These are phyloP conservation scores for Phytophthora syringae DNA, from an alignment of 352 stramenopile genomes.

Conservation along the genomic window DNA sequence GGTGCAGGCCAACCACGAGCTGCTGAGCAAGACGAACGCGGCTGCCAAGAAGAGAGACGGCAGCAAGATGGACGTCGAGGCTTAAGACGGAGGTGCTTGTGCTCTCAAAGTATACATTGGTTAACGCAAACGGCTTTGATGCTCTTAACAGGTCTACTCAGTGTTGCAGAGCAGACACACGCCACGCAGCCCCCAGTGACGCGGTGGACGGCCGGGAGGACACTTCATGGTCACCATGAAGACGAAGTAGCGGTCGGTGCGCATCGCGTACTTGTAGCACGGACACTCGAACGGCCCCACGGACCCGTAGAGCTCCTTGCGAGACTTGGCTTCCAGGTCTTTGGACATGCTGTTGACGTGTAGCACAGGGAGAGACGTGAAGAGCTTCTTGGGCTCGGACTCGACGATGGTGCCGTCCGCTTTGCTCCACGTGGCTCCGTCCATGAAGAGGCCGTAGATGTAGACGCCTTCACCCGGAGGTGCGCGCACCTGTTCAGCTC, in stretches of 20 bases:
- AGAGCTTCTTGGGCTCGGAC: constrained; percentile 97
- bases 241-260: constrained; percentile 97
- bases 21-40: constrained; percentile 49
- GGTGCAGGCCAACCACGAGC: constrained; percentile 76
- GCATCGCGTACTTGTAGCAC: constrained; percentile 97
- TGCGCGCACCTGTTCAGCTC: constrained; percentile 88
- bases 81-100: constrained; percentile 2
- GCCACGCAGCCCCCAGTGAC: constrained; percentile 95
- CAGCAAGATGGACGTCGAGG: constrained; percentile 54
- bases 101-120: constrained; percentile 25
- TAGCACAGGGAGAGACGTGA: constrained; percentile 95
- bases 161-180: constrained; percentile 96
- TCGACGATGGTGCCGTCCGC: constrained; percentile 94
- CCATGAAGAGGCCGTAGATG: constrained; percentile 97
- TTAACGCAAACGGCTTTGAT: constrained; percentile 7
- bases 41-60: constrained; percentile 30
- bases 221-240: constrained; percentile 96
- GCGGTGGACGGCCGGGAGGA: constrained; percentile 86
- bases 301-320: constrained; percentile 93
- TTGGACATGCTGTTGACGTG: constrained; percentile 97
- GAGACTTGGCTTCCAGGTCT: constrained; percentile 91
- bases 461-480: constrained; percentile 96
- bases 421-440: constrained; percentile 97
- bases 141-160: constrained; percentile 53
- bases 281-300: constrained; percentile 95